Evolutionary conservation across 768 basidiomycete species (phyloP), one percentile per base, ranked within the genome.

Genomic region (Symmetrospora coprosmae): DNA sequence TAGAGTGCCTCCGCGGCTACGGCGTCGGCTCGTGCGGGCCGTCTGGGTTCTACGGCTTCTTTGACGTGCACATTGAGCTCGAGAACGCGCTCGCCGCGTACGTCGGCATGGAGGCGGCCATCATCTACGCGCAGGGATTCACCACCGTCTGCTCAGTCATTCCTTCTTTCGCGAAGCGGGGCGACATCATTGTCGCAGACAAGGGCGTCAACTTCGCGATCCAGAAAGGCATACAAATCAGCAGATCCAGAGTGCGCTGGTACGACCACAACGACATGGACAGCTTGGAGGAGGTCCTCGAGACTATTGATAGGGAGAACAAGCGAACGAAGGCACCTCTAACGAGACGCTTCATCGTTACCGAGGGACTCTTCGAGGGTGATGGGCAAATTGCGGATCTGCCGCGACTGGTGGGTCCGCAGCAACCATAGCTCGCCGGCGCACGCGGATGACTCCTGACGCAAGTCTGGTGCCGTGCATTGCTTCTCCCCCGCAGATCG

Each of bases 111-210:
- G 89, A 96, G 71, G 77, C 83, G 2, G 76, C 85, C 17, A 97
- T 99, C 70, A 78, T 96, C 63, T 97, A 96, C 72, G 84, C 90
- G 0, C 92, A 97, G 74, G 84, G 83, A 13, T 96, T 92, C 72
- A 82, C 87, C 8, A 88, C 89, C 56, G 82, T 88, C 65, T 82
- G 86, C 2, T 92, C 89, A 16, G 88, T 91, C 68, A 94, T 97
- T 62, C 88, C 94, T 0, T 87, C 94, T 1, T 99, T 97, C 74
- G 87, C 86, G 77, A 97, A 99, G 72, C 82, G 92, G 63, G 91
- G 90, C 1, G 92, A 99, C 69, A 82, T 99, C 69, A 91, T 99
- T 68, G 86, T 99, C n/a, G 90, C 89, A 2, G 92, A 99, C 73
- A 82, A 88, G n/a, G 81, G 83, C n/a, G 83, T 90, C 66, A 92